Evolutionary conservation across 2,329 filamentous ascomycete genomes (phyloP).

Genomic region (Colletotrichum incanum): DNA sequence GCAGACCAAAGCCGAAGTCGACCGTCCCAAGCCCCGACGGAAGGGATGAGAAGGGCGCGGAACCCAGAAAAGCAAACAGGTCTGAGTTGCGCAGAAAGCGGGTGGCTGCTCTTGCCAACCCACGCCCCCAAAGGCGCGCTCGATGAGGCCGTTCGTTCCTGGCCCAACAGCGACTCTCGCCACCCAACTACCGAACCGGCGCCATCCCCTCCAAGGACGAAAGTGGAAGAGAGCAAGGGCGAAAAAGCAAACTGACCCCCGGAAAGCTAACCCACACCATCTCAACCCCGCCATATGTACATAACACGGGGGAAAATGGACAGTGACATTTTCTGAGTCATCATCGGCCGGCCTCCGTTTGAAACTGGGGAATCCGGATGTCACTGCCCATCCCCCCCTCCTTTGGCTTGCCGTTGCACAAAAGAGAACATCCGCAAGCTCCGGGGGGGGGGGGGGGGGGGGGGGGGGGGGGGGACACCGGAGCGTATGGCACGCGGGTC

Average conservation of each 20-base stretch:
- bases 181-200: slow-evolving; percentile 41
- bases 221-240: slow-evolving; percentile 4
- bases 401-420: background rate
- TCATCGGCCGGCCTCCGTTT: slow-evolving; percentile 3
- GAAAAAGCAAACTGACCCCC: slow-evolving; percentile 17
- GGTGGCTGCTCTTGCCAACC: background rate
- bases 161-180: slow-evolving; percentile 33
- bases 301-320: slow-evolving; percentile 31
- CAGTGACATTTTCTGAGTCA: slow-evolving; percentile 24
- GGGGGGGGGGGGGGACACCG: background rate
- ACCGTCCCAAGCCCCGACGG: background rate
- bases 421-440: slow-evolving; percentile 17
- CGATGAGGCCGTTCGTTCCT: slow-evolving; percentile 30
- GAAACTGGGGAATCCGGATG: slow-evolving; percentile 23
- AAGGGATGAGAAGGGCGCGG: slow-evolving; percentile 12
- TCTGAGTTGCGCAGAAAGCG: slow-evolving; percentile 1
- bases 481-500: background rate
- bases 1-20: background rate
- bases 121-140: background rate
- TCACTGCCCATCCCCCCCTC: slow-evolving; percentile 1
- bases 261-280: slow-evolving; percentile 24
- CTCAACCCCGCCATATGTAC: slow-evolving; percentile 15
- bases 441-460: slow-evolving; percentile 9
- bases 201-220: slow-evolving; percentile 15
- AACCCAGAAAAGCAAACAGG: slow-evolving; percentile 1